Conservation (phyloP, 2,329 filamentous ascomycete species). For the Cladosporium austrohemisphaericum region DNA sequence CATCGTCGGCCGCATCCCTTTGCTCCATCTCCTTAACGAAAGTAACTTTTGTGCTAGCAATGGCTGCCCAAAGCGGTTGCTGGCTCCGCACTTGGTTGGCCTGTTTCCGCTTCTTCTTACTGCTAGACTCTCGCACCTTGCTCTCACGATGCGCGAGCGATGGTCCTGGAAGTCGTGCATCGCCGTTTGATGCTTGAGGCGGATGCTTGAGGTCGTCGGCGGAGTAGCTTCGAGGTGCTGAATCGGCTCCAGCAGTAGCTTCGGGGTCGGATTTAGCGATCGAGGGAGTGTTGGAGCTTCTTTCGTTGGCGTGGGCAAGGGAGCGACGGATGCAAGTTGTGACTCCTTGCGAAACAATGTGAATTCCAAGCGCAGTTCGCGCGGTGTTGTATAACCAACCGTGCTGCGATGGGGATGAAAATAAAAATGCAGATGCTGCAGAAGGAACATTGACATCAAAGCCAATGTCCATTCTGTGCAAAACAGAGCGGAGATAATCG, state of each 20-base stretch:
- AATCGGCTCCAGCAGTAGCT: conserved; percentile 24
- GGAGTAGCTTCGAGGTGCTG: conserved; percentile 13
- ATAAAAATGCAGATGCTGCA: conserved; percentile 30
- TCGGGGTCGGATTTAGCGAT: conserved; percentile 32
- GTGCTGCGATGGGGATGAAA: conserved; percentile 28
- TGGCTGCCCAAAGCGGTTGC: conserved; percentile 89
- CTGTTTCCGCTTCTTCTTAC: conserved; percentile 84
- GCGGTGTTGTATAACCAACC: conserved; percentile 31
- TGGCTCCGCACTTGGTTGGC: conserved; percentile 85
- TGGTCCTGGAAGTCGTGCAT: conserved; percentile 49
- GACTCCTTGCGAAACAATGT: conserved; percentile 36
- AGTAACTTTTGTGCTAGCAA: conserved; percentile 94
- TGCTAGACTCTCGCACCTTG: conserved; percentile 57
- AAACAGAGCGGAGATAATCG: conserved; percentile 36
- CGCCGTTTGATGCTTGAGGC: conserved; percentile 34
- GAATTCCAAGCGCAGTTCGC: conserved; percentile 34
- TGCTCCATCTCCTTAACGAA: conserved; percentile 78
- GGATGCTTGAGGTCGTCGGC: conserved; percentile 26
- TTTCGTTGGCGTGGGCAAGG: conserved; percentile 35
- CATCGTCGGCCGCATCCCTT: conserved; percentile 71
- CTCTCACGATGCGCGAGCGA: conserved; percentile 50
- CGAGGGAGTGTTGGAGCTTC: conserved; percentile 26
- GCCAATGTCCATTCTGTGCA: conserved; percentile 34
- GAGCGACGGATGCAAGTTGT: conserved; percentile 34
- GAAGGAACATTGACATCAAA: conserved; percentile 29